Percentiles rank a stretch among this genome's conserved stretches.
phyloP scores from a whole-genome alignment of 225 moss, liverwort and hornwort species.

The Rhytidiadelphus loreus region DNA sequence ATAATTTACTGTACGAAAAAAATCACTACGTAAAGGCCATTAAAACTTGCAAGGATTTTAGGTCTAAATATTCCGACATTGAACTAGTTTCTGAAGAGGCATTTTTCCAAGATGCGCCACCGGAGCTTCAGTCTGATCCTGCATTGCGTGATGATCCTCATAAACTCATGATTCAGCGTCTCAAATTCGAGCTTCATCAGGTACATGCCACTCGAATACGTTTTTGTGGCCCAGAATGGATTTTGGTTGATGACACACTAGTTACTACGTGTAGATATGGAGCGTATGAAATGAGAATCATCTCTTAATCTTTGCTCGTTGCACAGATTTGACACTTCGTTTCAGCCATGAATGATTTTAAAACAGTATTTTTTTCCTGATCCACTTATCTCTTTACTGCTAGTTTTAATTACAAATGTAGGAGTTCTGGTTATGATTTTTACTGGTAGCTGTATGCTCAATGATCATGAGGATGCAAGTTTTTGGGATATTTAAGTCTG shows the following conservation, averaged over 20 bases:
- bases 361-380: neutral
- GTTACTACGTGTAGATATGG: neutral
- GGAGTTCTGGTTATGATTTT: neutral
- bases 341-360: neutral
- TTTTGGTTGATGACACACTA: neutral
- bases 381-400: neutral
- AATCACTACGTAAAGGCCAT: constrained; percentile 96
- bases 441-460: neutral
- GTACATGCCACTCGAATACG: constrained; percentile 8
- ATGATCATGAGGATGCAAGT: neutral
- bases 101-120: constrained; percentile 75
- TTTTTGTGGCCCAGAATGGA: neutral
- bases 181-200: constrained; percentile 94
- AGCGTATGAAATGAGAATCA: neutral
- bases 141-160: constrained; percentile 61
- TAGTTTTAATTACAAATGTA: neutral
- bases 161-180: constrained; percentile 84
- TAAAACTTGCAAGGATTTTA: constrained; percentile 93
- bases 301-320: neutral
- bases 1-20: constrained; percentile 89
- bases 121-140: constrained; percentile 60
- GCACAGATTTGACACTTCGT: neutral
- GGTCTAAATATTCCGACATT: constrained; percentile 90
- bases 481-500: neutral
- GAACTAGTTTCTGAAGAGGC: constrained; percentile 78